Evolutionary conservation across 108 stramenopile genomes (phyloP), one percentile per base, ranked within the genome.

Genomic region (Skeletonema costatum): DNA sequence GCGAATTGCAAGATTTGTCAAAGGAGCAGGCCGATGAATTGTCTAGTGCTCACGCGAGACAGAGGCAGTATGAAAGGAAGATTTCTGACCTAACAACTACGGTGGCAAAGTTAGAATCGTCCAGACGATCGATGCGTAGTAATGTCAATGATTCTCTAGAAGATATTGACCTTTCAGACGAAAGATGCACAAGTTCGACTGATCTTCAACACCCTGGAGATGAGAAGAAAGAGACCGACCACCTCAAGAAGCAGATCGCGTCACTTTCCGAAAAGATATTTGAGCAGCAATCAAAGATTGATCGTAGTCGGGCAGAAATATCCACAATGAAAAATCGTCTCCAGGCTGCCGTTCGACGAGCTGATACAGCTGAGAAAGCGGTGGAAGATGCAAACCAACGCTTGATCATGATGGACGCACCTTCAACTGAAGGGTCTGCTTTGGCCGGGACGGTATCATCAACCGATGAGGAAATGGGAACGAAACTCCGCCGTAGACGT

Each of bases 1-100:
- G 63, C 19, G 86, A 95, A 69, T 64, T 95, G 62, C 72, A 80
- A 42, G 89, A 88, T 69, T 68, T 90, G 69, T 77, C 90, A 8
- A 88, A 88, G 36, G 93, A 94, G 74, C 87, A 74, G 16, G 76
- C 90, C 14, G 86, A 90, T 60, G 93, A 95, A 70, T 83, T 87
- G 58, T 74, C 89, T 9, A 68, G 39, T 10, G 61, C 70, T 11
- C 87, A 85, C 64, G 75, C 84, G 3, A 88, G 76, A 64, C 89
- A 90, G 36, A 32, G 84, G 31, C 79, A 94, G 48, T 80, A 84
- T 68, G 88, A 92, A 38, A 89, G 89, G 33, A 80, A 86, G 62
- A 79, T 94, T 56, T 84, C 90, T 5, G 91, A 92, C 69, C 51
- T 94, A 70, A 76, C 75, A 13, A 62, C 80, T 1, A 79, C 74